Conservation (phyloP, 805 yeast species). For the Candida chilensis region DNA sequence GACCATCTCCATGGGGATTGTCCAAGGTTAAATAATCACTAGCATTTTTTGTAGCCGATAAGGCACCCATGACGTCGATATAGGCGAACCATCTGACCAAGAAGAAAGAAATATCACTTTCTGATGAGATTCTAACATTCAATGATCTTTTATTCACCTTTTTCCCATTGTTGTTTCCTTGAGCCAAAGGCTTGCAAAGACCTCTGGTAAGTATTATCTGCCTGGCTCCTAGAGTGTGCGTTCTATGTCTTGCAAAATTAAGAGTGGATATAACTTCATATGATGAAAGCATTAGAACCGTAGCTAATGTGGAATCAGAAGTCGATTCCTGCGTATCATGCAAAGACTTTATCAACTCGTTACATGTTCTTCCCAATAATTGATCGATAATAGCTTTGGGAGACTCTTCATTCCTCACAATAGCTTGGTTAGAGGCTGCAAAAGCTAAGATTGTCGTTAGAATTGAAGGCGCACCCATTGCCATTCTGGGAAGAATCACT, state of each 20-base stretch:
- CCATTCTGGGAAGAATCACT: conserved; percentile 57
- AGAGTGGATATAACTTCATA: conserved; percentile 39
- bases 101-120: conserved; percentile 39
- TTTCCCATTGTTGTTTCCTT: conserved; percentile 5
- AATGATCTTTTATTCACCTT: conserved; percentile 6
- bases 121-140: conserved; percentile 6
- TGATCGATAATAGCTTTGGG: conserved; percentile 38
- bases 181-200: conserved; percentile 21
- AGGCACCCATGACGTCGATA: conserved; percentile 52
- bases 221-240: conserved; percentile 60
- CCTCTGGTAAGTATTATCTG: conserved; percentile 52
- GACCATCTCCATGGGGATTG: conserved; percentile 4
- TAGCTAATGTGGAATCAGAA: conserved; percentile 59
- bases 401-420: conserved; percentile 11
- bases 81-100: conserved; percentile 63
- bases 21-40: conserved; percentile 10
- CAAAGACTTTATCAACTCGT: conserved; percentile 42
- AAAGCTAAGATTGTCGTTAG: conserved; percentile 47
- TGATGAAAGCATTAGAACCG: conserved; percentile 49
- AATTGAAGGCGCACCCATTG: conserved; percentile 48
- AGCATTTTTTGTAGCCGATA: conserved; percentile 37
- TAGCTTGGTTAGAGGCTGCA: conserved; percentile 29
- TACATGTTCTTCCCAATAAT: conserved; percentile 45
- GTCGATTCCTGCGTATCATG: conserved; percentile 43
- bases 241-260: conserved; percentile 45